Percentiles rank a stretch among this genome's conserved stretches.
Conservation (phyloP, 2,329 filamentous ascomycete species). For the Coleophoma crateriformis region DNA sequence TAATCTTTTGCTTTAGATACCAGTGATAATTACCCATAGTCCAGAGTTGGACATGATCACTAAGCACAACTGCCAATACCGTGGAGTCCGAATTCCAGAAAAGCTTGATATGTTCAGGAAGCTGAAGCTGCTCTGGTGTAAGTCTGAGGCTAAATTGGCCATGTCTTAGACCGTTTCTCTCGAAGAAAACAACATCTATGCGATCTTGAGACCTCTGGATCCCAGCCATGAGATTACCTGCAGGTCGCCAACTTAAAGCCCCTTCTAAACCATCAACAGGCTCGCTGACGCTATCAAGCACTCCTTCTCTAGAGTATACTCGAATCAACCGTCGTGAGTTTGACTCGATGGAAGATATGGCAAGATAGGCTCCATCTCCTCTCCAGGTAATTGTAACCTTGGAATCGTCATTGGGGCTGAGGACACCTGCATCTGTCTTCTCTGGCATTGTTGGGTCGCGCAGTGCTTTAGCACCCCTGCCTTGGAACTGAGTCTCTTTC, state of each 20-base stretch:
- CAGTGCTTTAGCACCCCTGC: constrained; percentile 78
- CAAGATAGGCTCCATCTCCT: constrained; percentile 87
- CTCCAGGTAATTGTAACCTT: constrained; percentile 80
- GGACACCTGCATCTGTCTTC: constrained; percentile 75
- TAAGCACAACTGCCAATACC: constrained; percentile 75
- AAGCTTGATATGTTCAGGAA: constrained; percentile 56
- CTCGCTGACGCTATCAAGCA: constrained; percentile 89
- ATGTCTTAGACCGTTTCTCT: constrained; percentile 94
- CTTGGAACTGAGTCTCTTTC: constrained; percentile 96
- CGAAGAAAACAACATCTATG: constrained; percentile 90
- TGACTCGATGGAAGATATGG: constrained; percentile 73
- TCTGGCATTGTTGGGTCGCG: constrained; percentile 94
- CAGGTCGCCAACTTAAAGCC: constrained; percentile 83
- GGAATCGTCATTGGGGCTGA: constrained; percentile 70
- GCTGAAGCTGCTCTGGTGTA: constrained; percentile 50
- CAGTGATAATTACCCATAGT: constrained; percentile 97
- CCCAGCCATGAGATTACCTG: constrained; percentile 84
- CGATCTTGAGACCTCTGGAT: constrained; percentile 66
- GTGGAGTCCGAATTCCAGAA: constrained; percentile 92
- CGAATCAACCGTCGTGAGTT: constrained; percentile 72
- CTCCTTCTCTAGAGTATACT: constrained; percentile 85
- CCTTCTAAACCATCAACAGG: constrained; percentile 89
- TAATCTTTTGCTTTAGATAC: constrained; percentile 90
- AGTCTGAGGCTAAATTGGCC: constrained; percentile 82
- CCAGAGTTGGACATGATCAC: constrained; percentile 82